Evolutionary conservation across 148 eudicot species (phyloP).

Genomic region (Silene latifolia): DNA sequence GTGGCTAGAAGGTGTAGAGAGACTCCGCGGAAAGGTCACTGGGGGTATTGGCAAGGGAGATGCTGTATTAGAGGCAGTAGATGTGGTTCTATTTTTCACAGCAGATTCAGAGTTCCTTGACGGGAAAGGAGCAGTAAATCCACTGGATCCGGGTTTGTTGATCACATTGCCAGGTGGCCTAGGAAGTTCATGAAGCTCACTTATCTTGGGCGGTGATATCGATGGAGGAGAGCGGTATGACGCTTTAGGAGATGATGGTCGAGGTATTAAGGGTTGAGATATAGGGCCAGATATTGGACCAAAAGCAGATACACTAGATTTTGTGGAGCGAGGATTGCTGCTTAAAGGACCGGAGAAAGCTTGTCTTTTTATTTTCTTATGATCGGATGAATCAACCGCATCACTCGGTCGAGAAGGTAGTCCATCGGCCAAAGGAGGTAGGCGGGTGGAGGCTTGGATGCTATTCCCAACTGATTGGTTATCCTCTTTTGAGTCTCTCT

Average conservation of each 20-base stretch:
- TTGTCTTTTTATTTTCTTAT: conserved; percentile 55
- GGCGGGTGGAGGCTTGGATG: conserved; percentile 34
- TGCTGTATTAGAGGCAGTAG: conserved; percentile 38
- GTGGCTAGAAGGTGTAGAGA: conserved; percentile 77
- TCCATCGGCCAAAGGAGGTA: conserved; percentile 57
- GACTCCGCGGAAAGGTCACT: conserved; percentile 62
- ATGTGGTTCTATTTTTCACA: conserved; percentile 41
- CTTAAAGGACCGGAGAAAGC: conserved; percentile 88
- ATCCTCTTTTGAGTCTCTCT: conserved; percentile 46
- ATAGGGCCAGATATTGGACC: conserved; percentile 59
- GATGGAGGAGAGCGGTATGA: conserved; percentile 47
- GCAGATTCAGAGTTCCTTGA: conserved; percentile 51
- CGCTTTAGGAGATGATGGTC: conserved; percentile 33
- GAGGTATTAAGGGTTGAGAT: conserved; percentile 32
- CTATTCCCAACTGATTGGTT: conserved; percentile 29
- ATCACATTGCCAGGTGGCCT: conserved; percentile 65
- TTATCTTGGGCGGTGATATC: conserved; percentile 76
- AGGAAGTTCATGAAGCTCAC: conserved; percentile 97
- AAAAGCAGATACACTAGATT: conserved; percentile 41
- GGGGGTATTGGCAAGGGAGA: conserved; percentile 83
- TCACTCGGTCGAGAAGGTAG: conserved; percentile 41
- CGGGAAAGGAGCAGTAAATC: conserved; percentile 58
- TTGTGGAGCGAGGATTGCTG: conserved; percentile 49
- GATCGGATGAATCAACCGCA: conserved; percentile 39
- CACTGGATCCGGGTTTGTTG: conserved; percentile 46